Percentiles rank a stretch among this genome's conserved stretches.
Conservation (phyloP, 192 early-diverging fungal species). For the Umbelopsis sp. region DNA sequence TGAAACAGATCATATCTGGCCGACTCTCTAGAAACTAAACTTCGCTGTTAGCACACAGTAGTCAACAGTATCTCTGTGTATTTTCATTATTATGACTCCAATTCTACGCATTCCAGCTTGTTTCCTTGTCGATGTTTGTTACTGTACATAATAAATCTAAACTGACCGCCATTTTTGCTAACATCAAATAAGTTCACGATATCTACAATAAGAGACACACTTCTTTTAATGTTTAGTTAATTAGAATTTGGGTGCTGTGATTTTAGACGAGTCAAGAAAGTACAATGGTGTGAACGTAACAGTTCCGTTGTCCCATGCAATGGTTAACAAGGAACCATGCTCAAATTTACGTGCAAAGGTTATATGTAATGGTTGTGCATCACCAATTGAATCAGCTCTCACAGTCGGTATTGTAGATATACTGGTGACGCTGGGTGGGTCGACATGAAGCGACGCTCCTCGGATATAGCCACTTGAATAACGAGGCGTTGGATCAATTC, state of each 20-base stretch:
- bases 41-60: no score
- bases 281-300: conserved; percentile 25
- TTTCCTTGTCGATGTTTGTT: no score
- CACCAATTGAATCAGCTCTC: background rate
- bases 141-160: no score
- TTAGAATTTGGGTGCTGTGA: conserved; percentile 19
- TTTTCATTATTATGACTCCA: no score
- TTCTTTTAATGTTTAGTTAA: no score
- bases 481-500: background rate
- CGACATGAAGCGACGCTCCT: conserved; percentile 23
- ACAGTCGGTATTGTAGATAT: conserved; percentile 12
- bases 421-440: conserved; percentile 1
- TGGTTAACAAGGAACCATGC: conserved; percentile 31
- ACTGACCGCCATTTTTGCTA: no score
- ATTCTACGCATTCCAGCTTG: no score
- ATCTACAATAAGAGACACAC: no score
- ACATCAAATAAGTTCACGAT: no score
- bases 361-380: conserved; percentile 17
- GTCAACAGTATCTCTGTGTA: no score
- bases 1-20: no score
- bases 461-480: conserved; percentile 45
- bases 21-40: no score
- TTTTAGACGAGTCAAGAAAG: conserved; percentile 18
- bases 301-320: conserved; percentile 28
- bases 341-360: conserved; percentile 21